These are phyloP conservation scores for Lathyrus oleraceus DNA, from an alignment of 306 rosid genomes.

Conservation along the genomic window DNA sequence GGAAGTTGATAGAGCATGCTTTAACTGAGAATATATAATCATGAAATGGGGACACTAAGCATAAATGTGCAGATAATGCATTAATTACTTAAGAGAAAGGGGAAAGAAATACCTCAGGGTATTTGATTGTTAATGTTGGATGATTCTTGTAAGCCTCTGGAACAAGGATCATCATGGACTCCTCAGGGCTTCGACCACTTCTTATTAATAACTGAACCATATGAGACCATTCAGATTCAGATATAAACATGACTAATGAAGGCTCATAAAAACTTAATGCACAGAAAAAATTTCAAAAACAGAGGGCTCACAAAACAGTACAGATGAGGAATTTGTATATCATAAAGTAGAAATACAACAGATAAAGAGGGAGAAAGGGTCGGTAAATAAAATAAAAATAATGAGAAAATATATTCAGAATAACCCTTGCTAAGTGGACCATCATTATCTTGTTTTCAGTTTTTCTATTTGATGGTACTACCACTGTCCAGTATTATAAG, in stretches of 20 bases:
- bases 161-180: constrained; percentile 95
- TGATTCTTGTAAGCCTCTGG: constrained; percentile 98
- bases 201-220: constrained; percentile 72
- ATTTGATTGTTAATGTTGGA: constrained; percentile 84
- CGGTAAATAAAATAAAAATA: background rate
- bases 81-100: background rate
- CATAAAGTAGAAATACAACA: constrained; percentile 7
- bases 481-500: background rate
- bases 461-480: background rate
- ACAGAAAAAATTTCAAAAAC: constrained; percentile 15
- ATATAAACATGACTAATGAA: constrained; percentile 29
- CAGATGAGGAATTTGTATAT: constrained; percentile 9
- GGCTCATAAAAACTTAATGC: constrained; percentile 26
- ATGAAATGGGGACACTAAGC: constrained; percentile 1
- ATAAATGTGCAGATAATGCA: constrained; percentile 14
- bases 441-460: constrained; percentile 18
- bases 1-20: constrained; percentile 11
- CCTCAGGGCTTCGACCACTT: constrained; percentile 97
- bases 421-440: background rate
- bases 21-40: constrained; percentile 9
- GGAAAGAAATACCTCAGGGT: constrained; percentile 75
- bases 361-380: constrained; percentile 2
- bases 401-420: constrained; percentile 15
- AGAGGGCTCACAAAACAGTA: constrained; percentile 26
- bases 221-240: constrained; percentile 36